A percentile compares a stretch with the other conserved stretches of the same genome.
Evolutionary conservation across 2,329 filamentous ascomycete species (phyloP).

Genomic region (Fusarium verticillioides): DNA sequence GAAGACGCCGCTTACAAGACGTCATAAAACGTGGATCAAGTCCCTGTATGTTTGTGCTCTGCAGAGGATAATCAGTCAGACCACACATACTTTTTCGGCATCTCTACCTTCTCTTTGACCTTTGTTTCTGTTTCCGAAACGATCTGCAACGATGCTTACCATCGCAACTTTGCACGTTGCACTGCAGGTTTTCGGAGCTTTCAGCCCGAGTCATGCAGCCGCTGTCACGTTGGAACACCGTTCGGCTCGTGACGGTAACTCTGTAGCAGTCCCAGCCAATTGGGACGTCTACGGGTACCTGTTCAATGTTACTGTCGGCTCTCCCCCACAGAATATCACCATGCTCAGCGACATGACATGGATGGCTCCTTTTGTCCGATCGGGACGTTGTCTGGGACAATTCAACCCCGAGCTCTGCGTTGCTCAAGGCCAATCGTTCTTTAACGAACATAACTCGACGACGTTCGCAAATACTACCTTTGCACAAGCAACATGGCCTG

Average conservation of each 20-base stretch:
- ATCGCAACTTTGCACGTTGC: neutral
- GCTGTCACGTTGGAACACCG: neutral
- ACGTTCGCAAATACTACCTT: neutral
- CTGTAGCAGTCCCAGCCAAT: neutral
- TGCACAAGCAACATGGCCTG: neutral
- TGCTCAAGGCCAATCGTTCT: neutral
- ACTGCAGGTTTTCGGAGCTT: neutral
- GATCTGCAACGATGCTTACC: neutral
- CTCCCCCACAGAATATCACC: neutral
- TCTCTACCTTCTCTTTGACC: neutral
- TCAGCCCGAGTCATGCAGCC: neutral
- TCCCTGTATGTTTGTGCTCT: neutral
- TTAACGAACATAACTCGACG: neutral
- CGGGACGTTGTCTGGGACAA: neutral
- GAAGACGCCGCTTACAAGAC: neutral
- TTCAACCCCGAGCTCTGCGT: neutral
- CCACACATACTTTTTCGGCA: neutral
- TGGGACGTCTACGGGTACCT: neutral
- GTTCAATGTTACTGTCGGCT: neutral
- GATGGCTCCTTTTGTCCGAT: constrained; percentile 8
- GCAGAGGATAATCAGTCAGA: neutral
- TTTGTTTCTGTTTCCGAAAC: too few relatives aligned
- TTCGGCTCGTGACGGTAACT: neutral
- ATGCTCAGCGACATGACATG: constrained; percentile 8
- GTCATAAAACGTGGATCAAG: neutral